Percentiles rank a stretch among this genome's conserved stretches.
Evolutionary conservation across 352 stramenopile genomes (phyloP).

Genomic region (Phytophthora syringae): DNA sequence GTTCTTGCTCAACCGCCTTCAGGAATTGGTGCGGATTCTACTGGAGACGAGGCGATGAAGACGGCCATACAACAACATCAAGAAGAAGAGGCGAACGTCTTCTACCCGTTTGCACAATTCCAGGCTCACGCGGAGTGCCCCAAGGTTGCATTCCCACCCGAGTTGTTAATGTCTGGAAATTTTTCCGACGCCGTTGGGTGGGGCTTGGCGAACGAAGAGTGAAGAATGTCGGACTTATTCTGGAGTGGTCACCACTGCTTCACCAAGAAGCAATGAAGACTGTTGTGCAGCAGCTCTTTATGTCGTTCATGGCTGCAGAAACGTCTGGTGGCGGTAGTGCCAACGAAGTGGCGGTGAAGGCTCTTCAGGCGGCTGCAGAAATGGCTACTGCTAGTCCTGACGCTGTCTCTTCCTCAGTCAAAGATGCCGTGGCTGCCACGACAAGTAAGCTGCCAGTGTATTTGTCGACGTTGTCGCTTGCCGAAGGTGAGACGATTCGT

Average conservation of each 20-base stretch:
- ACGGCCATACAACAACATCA: constrained; percentile 31
- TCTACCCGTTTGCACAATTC: constrained; percentile 84
- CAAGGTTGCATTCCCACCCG: constrained; percentile 69
- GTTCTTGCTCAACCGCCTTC: constrained; percentile 45
- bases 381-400: constrained; percentile 37
- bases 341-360: constrained; percentile 79
- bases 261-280: constrained; percentile 82
- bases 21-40: constrained; percentile 5
- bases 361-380: constrained; percentile 41
- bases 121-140: constrained; percentile 78
- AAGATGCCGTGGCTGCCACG: constrained; percentile 45
- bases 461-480: constrained; percentile 96
- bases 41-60: constrained; percentile 34
- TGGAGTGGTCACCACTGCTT: constrained; percentile 85
- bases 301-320: constrained; percentile 45
- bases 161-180: constrained; percentile 90
- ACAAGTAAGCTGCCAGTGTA: constrained; percentile 71
- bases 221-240: constrained; percentile 89
- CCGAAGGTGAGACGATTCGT: constrained; percentile 97
- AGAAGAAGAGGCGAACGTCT: constrained; percentile 64
- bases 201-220: constrained; percentile 86
- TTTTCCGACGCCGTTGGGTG: constrained; percentile 89
- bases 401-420: constrained; percentile 36
- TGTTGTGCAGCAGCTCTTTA: constrained; percentile 70
- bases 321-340: constrained; percentile 26